These are phyloP conservation scores for Taxillus chinensis DNA, from an alignment of 164 flowering plant genomes.

Conservation along the genomic window DNA sequence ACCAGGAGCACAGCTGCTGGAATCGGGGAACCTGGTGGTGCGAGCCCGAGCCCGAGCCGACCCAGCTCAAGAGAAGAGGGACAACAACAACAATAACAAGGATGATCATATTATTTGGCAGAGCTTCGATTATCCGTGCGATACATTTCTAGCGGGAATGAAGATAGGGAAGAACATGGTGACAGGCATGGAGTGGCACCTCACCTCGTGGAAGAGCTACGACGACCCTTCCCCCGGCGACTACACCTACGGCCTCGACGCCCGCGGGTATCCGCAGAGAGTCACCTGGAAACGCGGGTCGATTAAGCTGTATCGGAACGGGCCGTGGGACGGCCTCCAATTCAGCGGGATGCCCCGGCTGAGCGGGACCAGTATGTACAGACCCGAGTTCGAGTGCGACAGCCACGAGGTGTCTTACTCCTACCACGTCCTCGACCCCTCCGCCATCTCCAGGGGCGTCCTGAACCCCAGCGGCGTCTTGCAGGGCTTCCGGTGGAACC, in stretches of 20 bases:
- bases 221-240: conserved; percentile 31
- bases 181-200: conserved; percentile 11
- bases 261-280: conserved; percentile 9
- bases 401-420: conserved; percentile 19
- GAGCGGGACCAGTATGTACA: conserved; percentile 4
- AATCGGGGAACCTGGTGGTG: conserved; percentile 26
- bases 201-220: conserved; percentile 26
- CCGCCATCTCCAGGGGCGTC: conserved; percentile 3
- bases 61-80: neutral
- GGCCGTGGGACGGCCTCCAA: conserved; percentile 42
- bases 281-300: conserved; percentile 6
- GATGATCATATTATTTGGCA: conserved; percentile 24
- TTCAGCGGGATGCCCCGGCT: conserved; percentile 21
- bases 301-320: conserved; percentile 11
- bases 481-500: neutral
- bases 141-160: conserved; percentile 31
- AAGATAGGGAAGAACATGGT: conserved; percentile 23
- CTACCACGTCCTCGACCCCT: neutral
- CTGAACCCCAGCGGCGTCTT: neutral
- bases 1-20: conserved; percentile 9
- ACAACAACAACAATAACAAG: neutral
- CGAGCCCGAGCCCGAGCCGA: too few relatives aligned
- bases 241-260: conserved; percentile 13
- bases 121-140: conserved; percentile 33
- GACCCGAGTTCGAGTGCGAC: conserved; percentile 5